A percentile compares a stretch with the other conserved stretches of the same genome.
These are phyloP conservation scores for Colletotrichum sp. DNA, from an alignment of 2,329 filamentous ascomycete genomes.

Conservation along the genomic window DNA sequence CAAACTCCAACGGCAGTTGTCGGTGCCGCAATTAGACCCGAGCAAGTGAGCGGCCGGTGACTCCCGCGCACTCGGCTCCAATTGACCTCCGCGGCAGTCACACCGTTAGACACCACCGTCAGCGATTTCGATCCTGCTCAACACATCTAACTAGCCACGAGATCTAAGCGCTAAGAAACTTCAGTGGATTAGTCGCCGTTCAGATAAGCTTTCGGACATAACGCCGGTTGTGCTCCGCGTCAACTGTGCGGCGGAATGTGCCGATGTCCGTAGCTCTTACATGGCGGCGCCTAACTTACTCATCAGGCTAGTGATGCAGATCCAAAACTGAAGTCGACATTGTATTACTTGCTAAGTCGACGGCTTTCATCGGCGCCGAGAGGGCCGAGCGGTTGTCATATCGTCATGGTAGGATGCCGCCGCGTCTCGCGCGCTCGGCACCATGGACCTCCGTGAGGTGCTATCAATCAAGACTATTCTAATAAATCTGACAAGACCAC, in stretches of 20 bases:
- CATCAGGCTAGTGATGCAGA: not conserved
- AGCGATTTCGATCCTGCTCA: not conserved
- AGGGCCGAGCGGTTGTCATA: not conserved
- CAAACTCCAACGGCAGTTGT: not conserved
- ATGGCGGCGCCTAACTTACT: not conserved
- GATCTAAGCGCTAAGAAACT: too few relatives aligned
- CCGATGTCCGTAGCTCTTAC: not conserved
- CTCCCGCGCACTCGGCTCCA: not conserved
- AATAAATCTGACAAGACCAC: not conserved
- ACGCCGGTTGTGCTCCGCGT: not conserved
- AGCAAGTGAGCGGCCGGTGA: not conserved
- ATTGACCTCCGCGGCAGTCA: not conserved
- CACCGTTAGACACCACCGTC: accelerated
- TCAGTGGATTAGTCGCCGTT: not conserved
- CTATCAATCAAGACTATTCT: not conserved
- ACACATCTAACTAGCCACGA: too few relatives aligned
- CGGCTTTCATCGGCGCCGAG: not conserved
- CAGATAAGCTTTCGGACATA: not conserved
- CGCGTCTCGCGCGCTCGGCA: not conserved
- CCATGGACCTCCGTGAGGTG: not conserved
- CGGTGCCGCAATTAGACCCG: not conserved
- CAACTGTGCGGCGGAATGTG: not conserved
- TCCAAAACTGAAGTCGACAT: not conserved
- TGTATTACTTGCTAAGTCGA: not conserved
- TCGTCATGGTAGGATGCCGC: not conserved